Evolutionary conservation across 2,329 filamentous ascomycete genomes (phyloP).

Genomic region (Pseudopyricularia javanii): DNA sequence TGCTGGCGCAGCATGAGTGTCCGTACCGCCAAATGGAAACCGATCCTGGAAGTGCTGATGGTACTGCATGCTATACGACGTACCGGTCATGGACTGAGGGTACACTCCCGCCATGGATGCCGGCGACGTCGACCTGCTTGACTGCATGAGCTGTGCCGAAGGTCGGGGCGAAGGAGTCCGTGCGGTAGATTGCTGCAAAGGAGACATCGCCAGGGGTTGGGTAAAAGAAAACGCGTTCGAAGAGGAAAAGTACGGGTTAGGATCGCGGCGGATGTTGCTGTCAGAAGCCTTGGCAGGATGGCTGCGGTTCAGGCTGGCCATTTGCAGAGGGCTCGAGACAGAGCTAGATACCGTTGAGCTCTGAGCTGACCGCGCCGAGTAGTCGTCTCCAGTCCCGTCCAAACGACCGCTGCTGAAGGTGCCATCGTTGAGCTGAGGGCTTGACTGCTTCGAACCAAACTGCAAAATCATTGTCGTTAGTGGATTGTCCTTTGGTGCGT

Average conservation of each 20-base stretch:
- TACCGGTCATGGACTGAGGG: slow-evolving; percentile 33
- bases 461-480: slow-evolving; percentile 17
- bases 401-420: slow-evolving; percentile 27
- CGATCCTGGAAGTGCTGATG: slow-evolving; percentile 28
- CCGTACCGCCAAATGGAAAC: slow-evolving; percentile 32
- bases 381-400: slow-evolving; percentile 27
- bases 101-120: slow-evolving; percentile 25
- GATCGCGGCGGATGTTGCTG: slow-evolving; percentile 24
- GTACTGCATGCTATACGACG: slow-evolving; percentile 26
- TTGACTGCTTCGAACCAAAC: slow-evolving; percentile 51
- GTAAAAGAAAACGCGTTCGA: slow-evolving; percentile 14
- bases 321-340: slow-evolving; percentile 23
- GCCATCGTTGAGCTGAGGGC: slow-evolving; percentile 36
- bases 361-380: slow-evolving; percentile 17
- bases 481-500: slow-evolving; percentile 22
- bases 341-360: slow-evolving; percentile 22
- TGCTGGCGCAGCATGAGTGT: slow-evolving; percentile 35
- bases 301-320: slow-evolving; percentile 12
- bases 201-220: background rate
- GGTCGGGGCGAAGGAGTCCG: background rate
- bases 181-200: background rate
- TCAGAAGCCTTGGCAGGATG: slow-evolving; percentile 26
- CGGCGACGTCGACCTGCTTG: slow-evolving; percentile 25
- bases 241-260: slow-evolving; percentile 23
- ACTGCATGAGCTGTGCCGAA: slow-evolving; percentile 10